These are phyloP conservation scores for Anisodus acutangulus DNA, from an alignment of 257 asterid species.

Conservation along the genomic window DNA sequence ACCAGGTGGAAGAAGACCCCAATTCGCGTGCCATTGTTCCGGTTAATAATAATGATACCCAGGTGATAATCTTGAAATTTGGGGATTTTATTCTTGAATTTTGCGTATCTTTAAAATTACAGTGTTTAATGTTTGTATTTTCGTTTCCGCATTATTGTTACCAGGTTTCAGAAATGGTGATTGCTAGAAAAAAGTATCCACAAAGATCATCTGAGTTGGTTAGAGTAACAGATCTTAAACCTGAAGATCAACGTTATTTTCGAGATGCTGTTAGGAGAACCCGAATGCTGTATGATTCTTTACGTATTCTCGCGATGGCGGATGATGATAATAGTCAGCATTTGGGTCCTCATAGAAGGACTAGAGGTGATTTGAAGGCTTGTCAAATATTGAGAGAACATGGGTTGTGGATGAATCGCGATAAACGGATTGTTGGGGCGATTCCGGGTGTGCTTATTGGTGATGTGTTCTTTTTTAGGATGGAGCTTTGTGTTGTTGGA, in stretches of 20 bases:
- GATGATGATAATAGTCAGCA: conserved; percentile 52
- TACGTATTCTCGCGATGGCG: conserved; percentile 53
- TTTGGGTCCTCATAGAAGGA: conserved; percentile 35
- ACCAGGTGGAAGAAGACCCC: not conserved
- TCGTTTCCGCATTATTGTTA: too few species aligned
- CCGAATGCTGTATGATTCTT: conserved; percentile 71
- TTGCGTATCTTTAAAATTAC: too few species aligned
- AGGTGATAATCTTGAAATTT: not conserved
- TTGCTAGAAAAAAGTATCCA: conserved; percentile 44
- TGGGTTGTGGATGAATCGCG: conserved; percentile 75
- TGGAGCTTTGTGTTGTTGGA: conserved; percentile 84
- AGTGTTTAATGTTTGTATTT: too few species aligned
- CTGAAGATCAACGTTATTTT: conserved; percentile 58
- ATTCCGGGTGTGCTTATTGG: conserved; percentile 79
- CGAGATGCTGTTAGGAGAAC: conserved; percentile 57
- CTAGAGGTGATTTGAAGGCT: conserved; percentile 73
- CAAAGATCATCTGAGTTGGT: conserved; percentile 79
- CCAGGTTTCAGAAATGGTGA: conserved; percentile 41
- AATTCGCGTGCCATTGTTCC: conserved; percentile 58
- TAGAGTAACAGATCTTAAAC: conserved; percentile 65
- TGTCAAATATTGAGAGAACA: conserved; percentile 60
- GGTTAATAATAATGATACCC: conserved; percentile 37
- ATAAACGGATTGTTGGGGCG: conserved; percentile 77
- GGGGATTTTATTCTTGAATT: too few species aligned
- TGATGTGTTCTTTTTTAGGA: conserved; percentile 78